Evolutionary conservation across 495 filamentous ascomycete genomes (phyloP), one percentile per base, ranked within the genome.

Genomic region (Neurospora sp.): DNA sequence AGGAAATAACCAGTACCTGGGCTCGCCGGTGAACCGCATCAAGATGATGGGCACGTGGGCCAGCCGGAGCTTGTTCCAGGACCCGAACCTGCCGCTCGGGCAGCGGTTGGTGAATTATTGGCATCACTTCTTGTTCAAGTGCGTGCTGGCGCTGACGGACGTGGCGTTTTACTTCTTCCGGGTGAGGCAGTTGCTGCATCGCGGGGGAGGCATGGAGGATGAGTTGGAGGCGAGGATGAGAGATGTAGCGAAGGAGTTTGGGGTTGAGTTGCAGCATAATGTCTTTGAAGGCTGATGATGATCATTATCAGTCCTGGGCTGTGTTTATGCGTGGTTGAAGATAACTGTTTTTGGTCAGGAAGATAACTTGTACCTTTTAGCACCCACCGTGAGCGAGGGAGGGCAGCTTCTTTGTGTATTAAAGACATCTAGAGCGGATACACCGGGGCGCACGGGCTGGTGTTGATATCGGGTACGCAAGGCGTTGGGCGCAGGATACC

Each of bases 11-110:
- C 84, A 86, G 76, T 95, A 90, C 82, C 88, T 99, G 35, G 95
- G 96, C 59, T 94, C 92, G 1, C 96, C 96, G 0, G 94, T 99
- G 18, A 99, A 99, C 80, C 84, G 96, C 1, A 90, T 99, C 76
- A 98, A 97, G 84, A 94, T 97, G 77, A 97, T 94, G 42, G 95
- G 94, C 16, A 86, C 86, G 46, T 98, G 96, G 96, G 96, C 96
- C 0, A 92, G 88, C 46, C 84, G 92, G 11, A 92, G 92, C 70
- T 81, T 97, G 16, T 92, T 89, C 37, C 91, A 96, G 77, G 88
- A 88, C 70, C 77, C 72, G 69, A 81, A 82, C 70, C 80, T 81
- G 73, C 85, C 81, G 39, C 77, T 70, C 73, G 76, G 75, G 12
- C 78, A 81, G 73, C 78, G 83, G 44, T 83, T 86, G 69, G 86